Conservation (phyloP, 2,329 filamentous ascomycete species). For the Aspergillus quadrilineatus region DNA sequence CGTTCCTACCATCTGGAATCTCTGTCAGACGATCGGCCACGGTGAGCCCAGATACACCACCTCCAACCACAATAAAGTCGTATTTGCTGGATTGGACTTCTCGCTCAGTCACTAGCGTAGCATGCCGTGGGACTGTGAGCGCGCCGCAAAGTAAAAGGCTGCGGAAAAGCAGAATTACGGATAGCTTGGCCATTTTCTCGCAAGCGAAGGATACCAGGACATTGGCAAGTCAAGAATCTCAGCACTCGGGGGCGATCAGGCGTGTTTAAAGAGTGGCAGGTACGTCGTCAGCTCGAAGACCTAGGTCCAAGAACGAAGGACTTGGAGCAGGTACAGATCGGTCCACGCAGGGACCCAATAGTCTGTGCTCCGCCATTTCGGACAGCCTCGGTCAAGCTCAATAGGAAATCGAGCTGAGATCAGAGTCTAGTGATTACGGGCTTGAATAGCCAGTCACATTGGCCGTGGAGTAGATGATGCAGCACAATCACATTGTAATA, state of each 20-base stretch:
- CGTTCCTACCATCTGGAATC: too few species aligned
- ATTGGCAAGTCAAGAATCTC: background rate
- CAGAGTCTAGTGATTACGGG: background rate
- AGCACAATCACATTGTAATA: background rate
- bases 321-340: background rate
- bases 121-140: background rate
- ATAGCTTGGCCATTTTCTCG: background rate
- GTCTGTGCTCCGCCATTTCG: background rate
- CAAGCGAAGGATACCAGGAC: background rate
- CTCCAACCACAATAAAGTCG: too few species aligned
- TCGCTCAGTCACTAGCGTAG: background rate
- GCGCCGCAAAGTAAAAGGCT: background rate
- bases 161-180: background rate
- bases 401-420: background rate
- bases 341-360: background rate
- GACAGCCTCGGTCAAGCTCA: background rate
- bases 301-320: background rate
- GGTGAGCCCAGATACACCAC: too few species aligned
- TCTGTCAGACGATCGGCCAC: too few species aligned
- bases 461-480: background rate
- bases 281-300: background rate
- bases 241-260: background rate
- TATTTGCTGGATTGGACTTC: background rate
- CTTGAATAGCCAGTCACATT: background rate
- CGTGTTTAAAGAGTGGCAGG: background rate